Base-by-base conservation (phyloP, 164 flowering plant species). In the Vitis rotundifolia region DNA sequence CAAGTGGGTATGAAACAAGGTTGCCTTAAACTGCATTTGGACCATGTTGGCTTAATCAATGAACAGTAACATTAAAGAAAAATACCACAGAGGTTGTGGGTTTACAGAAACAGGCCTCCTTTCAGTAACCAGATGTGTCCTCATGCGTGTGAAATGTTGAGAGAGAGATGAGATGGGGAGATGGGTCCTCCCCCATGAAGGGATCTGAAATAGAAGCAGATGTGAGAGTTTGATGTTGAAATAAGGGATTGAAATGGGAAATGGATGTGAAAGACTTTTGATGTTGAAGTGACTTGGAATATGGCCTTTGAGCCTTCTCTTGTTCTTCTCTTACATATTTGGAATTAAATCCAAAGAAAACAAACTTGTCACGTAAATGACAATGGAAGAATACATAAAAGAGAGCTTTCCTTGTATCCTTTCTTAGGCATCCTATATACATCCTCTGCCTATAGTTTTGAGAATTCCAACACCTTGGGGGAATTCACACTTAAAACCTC, bases 1-100 rank as follows among this genome's bases (percentile, higher is more conserved):
- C 57, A 63, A 62, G 61, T 73, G 67, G 69, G 60, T 61, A 61
- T 64, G 66, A 61, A 61, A 49, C 28, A 62, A 71, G 73, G 64
- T 78, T 84, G 68, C 85, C 75, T 56, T 50, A 72, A 77, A 77
- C 44, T 79, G 77, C 79, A 84, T 59, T 52, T 63, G 69, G 77
- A 78, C 83, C 78, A 80, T 72, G 82, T 76, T 68, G 76, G 69
- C 71, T 64, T 5, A 71, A 56, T 37, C 68, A 57, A 73, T 68
- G 29, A 62, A 70, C 15, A 61, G 58, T 28, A 59, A 26, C 51
- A 65, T 68, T 48, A 59, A 31, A 59, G 67, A 62, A 54, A 26
- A 22, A 70, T 57, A 29, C 59, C 71, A 53, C 61, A 64, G 54
- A 52, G 57, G 22, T 15, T 37, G 11, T 26, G 69, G 59, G 66